Evolutionary conservation across 78 protist genomes (phyloP).

Genomic region (Acrasis kona): DNA sequence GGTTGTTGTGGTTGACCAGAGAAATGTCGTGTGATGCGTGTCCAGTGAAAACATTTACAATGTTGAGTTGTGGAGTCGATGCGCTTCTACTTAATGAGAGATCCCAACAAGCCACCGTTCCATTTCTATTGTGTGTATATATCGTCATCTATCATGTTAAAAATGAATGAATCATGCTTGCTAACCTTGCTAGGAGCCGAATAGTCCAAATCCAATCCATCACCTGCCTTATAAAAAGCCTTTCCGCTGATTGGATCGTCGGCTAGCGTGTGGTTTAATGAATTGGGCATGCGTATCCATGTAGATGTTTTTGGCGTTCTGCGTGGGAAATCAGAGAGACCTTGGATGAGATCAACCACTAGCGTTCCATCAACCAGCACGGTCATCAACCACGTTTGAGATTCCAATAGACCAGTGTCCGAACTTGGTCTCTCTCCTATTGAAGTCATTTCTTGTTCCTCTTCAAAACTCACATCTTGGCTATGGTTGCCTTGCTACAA

Average conservation of each 20-base stretch:
- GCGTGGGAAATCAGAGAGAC: background rate
- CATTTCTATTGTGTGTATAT: background rate
- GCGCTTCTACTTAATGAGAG: background rate
- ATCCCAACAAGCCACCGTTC: background rate
- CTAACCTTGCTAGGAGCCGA: background rate
- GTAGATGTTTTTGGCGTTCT: background rate
- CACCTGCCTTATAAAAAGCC: background rate
- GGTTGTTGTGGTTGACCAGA: background rate
- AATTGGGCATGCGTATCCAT: background rate
- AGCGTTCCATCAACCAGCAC: background rate
- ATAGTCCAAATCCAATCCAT: background rate
- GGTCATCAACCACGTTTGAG: background rate
- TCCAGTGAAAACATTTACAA: background rate
- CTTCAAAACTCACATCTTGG: background rate
- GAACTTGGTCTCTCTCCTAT: background rate
- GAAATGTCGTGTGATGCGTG: background rate
- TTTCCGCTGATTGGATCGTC: too few relatives aligned
- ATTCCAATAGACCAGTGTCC: background rate
- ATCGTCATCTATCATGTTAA: background rate
- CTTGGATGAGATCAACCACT: background rate
- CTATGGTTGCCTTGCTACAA: background rate
- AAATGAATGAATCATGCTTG: background rate
- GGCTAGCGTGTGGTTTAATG: too few relatives aligned
- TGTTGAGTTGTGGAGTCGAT: background rate
- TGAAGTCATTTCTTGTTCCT: background rate